Base-by-base conservation (phyloP, 768 basidiomycete genomes). In the Omphalotus guepiniiformis region DNA sequence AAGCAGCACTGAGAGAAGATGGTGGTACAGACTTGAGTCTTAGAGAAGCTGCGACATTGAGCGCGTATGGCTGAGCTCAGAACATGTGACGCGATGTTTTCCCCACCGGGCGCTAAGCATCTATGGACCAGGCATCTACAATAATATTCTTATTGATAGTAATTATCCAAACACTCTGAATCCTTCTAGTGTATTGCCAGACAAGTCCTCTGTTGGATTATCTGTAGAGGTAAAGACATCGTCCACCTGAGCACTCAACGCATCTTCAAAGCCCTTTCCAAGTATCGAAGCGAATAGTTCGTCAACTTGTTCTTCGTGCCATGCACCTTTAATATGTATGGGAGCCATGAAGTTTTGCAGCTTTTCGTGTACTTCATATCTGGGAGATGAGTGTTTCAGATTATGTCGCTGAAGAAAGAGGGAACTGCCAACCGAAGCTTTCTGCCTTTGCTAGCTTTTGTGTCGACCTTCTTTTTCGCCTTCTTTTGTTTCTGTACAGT, bases 261-360 rank as follows among this genome's bases (percentile, higher is more conserved):
- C 60, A 39, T 61, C 59, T 55, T 80, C 78, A 47, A 79, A 82
- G 6, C 85, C 85, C 60, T 75, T 83, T 1, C 94, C 93, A 25
- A 98, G 73, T 36, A 99, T 64, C 23, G 88, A 91, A 21, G 82
- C 76, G 65, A 99, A 98, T 45, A 98, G 66, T 62, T 98, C 95
- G 59, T 99, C 94, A 45, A 93, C 78, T 68, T 98, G 96, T 59
- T 93, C 92, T 50, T 97, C 93, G 53, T 95, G 92, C 96, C 96
- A 99, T 47, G 70, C 76, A 23, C 81, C 82, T 27, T 67, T 62
- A 12, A 71, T 61, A 6, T 80, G 78, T 11, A 93, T 83, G 5
- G 95, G 95, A 1, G 93, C 90, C 87, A 95, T 95, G 62, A 97
- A 98, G 64, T 93, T 93, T 63, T 93, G 90, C 41, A 96, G 71